Conservation (phyloP, 768 basidiomycete genomes). For the Trametes cingulata region DNA sequence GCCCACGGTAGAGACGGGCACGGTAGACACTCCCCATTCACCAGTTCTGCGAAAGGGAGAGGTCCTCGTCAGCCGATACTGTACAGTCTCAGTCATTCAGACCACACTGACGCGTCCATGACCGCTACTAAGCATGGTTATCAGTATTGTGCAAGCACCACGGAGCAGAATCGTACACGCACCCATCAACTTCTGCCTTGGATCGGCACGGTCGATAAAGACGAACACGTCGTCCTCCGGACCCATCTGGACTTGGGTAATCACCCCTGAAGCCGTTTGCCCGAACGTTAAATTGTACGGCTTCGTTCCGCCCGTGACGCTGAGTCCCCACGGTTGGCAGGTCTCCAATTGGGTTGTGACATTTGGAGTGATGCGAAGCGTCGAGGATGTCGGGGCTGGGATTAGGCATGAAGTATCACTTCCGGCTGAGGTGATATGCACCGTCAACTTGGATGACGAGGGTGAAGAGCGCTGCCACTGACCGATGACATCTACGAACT, state of each 20-base stretch:
- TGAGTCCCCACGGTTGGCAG: slow-evolving; percentile 50
- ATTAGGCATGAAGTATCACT: slow-evolving; percentile 32
- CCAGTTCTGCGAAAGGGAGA: slow-evolving; percentile 38
- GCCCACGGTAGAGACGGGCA: slow-evolving; percentile 26
- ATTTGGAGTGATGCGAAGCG: slow-evolving; percentile 40
- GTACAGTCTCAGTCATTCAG: background rate
- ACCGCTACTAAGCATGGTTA: slow-evolving; percentile 13
- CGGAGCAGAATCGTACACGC: slow-evolving; percentile 20
- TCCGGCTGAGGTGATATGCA: slow-evolving; percentile 29
- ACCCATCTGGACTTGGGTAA: slow-evolving; percentile 45
- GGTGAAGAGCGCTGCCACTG: slow-evolving; percentile 10
- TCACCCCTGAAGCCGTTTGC: slow-evolving; percentile 37
- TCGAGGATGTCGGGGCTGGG: slow-evolving; percentile 25
- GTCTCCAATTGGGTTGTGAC: slow-evolving; percentile 40
- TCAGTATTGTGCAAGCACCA: slow-evolving; percentile 2
- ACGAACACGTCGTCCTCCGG: slow-evolving; percentile 41
- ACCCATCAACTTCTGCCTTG: slow-evolving; percentile 44
- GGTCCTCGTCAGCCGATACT: background rate
- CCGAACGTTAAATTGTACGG: slow-evolving; percentile 48
- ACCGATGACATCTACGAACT: slow-evolving; percentile 41
- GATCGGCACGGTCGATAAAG: slow-evolving; percentile 44
- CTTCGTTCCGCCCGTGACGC: slow-evolving; percentile 43
- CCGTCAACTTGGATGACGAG: background rate
- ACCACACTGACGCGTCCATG: slow-evolving; percentile 42
- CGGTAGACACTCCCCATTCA: slow-evolving; percentile 34